phyloP scores from a whole-genome alignment of 2,329 filamentous ascomycete genomes.

The Aspergillus arachidicola region DNA sequence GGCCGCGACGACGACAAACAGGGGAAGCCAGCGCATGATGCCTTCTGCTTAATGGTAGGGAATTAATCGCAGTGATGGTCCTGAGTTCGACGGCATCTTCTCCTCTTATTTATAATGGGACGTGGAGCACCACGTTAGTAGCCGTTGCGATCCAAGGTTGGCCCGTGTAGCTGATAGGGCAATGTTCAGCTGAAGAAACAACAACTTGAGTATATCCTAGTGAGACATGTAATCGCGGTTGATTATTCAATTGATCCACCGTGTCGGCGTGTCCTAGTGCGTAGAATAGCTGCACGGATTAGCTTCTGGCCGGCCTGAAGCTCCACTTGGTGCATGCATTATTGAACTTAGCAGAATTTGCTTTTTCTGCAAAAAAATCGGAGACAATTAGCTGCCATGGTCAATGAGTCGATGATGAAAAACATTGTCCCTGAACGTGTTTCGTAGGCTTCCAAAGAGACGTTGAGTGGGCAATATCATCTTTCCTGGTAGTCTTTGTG shows the following conservation, averaged over 20 bases:
- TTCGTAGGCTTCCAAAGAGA: background rate
- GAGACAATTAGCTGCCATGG: too few species aligned
- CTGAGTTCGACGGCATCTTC: background rate
- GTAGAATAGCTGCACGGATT: background rate
- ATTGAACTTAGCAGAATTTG: background rate
- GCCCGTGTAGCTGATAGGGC: background rate
- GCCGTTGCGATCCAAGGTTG: background rate
- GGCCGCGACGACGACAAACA: background rate
- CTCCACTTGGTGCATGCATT: background rate
- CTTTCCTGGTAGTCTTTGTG: background rate
- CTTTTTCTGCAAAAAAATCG: too few species aligned
- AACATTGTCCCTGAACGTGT: background rate
- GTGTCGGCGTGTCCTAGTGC: background rate
- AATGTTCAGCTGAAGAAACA: background rate
- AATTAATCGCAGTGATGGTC: background rate
- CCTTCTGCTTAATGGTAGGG: background rate
- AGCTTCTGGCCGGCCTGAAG: background rate
- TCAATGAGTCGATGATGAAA: background rate
- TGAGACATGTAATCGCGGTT: background rate
- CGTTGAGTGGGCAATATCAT: background rate
- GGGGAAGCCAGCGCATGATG: background rate
- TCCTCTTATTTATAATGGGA: background rate
- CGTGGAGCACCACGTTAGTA: background rate
- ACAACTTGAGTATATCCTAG: background rate
- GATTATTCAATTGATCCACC: background rate